Evolutionary conservation across 2,329 filamentous ascomycete species (phyloP).

Genomic region (Nannizziopsis arthrosporioides): DNA sequence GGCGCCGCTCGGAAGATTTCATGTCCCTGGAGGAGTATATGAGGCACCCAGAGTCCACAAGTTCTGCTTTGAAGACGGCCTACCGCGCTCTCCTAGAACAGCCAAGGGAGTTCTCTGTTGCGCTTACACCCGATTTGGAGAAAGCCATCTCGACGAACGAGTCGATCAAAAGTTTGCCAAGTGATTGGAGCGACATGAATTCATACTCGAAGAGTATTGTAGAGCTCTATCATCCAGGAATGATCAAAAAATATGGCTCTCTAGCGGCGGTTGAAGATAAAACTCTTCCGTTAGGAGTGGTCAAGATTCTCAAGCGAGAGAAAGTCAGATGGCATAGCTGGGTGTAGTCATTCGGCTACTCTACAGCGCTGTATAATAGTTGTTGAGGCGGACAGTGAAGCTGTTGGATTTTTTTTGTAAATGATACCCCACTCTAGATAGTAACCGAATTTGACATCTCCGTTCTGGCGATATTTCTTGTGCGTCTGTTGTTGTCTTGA

Average conservation of each 20-base stretch:
- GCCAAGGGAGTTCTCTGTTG: conserved; percentile 24
- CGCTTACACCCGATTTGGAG: conserved; percentile 21
- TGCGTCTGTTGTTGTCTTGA: too few relatives aligned
- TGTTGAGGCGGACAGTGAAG: background rate
- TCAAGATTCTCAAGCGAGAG: conserved; percentile 32
- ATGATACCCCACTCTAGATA: background rate
- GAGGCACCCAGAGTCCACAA: conserved; percentile 27
- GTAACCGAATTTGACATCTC: too few relatives aligned
- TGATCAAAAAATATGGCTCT: conserved; percentile 31
- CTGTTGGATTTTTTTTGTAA: background rate
- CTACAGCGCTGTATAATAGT: background rate
- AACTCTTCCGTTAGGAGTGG: conserved; percentile 34
- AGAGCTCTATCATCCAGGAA: conserved; percentile 32
- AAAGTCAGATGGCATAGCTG: conserved; percentile 34
- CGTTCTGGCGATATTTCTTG: too few relatives aligned
- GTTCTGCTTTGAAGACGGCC: conserved; percentile 20
- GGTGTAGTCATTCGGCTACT: background rate
- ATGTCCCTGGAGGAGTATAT: conserved; percentile 33
- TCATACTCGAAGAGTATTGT: conserved; percentile 36
- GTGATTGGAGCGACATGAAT: conserved; percentile 27
- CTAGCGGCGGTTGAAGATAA: conserved; percentile 31
- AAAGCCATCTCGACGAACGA: conserved; percentile 18
- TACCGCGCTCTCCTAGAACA: conserved; percentile 25
- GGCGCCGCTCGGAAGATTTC: conserved; percentile 18
- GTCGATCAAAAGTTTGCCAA: conserved; percentile 11